Percentiles rank a stretch among this genome's conserved stretches.
Evolutionary conservation across 2,329 filamentous ascomycete species (phyloP).

Genomic region (Penicillium verrucosum): DNA sequence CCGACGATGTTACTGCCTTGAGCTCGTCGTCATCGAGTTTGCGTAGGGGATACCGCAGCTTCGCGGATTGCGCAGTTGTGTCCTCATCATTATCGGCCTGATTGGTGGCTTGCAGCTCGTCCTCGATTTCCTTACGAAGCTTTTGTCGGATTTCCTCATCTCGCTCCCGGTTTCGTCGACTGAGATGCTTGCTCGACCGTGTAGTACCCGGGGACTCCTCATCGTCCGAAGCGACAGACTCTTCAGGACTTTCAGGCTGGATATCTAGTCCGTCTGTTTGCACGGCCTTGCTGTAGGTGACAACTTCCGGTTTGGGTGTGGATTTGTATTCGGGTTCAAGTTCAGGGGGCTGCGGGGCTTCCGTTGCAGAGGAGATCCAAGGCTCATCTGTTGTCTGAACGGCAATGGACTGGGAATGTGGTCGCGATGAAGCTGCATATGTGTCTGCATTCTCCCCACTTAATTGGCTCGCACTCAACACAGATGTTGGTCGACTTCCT

Average conservation of each 20-base stretch:
- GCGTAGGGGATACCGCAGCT: slow-evolving; percentile 68
- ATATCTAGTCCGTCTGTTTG: slow-evolving; percentile 76
- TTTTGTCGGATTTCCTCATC: slow-evolving; percentile 87
- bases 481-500: slow-evolving; percentile 78
- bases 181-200: slow-evolving; percentile 66
- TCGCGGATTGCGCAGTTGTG: slow-evolving; percentile 42
- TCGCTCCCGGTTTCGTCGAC: slow-evolving; percentile 72
- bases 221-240: slow-evolving; percentile 59
- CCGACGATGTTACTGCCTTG: slow-evolving; percentile 82
- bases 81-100: slow-evolving; percentile 34
- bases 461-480: slow-evolving; percentile 75
- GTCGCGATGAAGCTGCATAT: slow-evolving; percentile 40
- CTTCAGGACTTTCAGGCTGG: slow-evolving; percentile 52
- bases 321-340: slow-evolving; percentile 17
- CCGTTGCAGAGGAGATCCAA: slow-evolving; percentile 69
- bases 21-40: slow-evolving; percentile 81
- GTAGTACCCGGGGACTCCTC: slow-evolving; percentile 56
- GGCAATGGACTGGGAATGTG: slow-evolving; percentile 46
- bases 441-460: slow-evolving; percentile 62
- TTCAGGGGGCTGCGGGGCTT: slow-evolving; percentile 58
- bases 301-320: slow-evolving; percentile 65
- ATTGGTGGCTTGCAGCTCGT: slow-evolving; percentile 75
- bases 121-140: slow-evolving; percentile 84
- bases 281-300: slow-evolving; percentile 95
- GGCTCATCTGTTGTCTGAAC: slow-evolving; percentile 71